These are phyloP conservation scores for Neurospora sp. DNA, from an alignment of 495 filamentous ascomycete genomes.

Conservation along the genomic window DNA sequence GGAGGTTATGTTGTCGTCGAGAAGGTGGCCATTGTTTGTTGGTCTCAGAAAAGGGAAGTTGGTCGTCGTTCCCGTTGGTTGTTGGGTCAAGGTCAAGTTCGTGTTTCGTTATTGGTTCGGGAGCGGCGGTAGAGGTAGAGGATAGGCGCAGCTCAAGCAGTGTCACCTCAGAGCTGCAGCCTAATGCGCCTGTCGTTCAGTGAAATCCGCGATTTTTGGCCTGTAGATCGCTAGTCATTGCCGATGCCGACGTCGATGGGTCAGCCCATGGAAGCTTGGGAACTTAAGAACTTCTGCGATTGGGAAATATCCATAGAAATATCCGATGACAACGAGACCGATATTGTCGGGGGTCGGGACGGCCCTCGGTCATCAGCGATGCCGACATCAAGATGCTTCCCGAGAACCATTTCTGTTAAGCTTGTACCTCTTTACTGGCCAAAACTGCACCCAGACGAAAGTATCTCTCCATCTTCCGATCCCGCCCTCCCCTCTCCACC, in stretches of 20 bases:
- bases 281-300: too few species aligned
- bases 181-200: not conserved
- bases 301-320: too few species aligned
- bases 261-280: too few species aligned
- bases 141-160: not conserved
- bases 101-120: not conserved
- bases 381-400: not conserved
- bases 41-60: not conserved
- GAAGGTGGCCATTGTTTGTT: not conserved
- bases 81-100: not conserved
- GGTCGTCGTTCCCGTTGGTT: conserved; percentile 3
- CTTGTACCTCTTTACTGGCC: too few species aligned
- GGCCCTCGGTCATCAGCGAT: not conserved
- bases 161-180: not conserved
- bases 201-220: not conserved
- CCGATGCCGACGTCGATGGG: not conserved
- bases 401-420: too few species aligned
- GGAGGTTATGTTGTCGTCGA: not conserved
- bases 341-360: not conserved
- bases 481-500: not conserved
- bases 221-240: not conserved
- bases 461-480: not conserved
- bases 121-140: not conserved
- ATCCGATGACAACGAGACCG: too few species aligned
- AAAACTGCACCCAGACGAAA: too few species aligned